phyloP scores from a whole-genome alignment of 2,329 filamentous ascomycete species.

The Pezicula rhizophila region DNA sequence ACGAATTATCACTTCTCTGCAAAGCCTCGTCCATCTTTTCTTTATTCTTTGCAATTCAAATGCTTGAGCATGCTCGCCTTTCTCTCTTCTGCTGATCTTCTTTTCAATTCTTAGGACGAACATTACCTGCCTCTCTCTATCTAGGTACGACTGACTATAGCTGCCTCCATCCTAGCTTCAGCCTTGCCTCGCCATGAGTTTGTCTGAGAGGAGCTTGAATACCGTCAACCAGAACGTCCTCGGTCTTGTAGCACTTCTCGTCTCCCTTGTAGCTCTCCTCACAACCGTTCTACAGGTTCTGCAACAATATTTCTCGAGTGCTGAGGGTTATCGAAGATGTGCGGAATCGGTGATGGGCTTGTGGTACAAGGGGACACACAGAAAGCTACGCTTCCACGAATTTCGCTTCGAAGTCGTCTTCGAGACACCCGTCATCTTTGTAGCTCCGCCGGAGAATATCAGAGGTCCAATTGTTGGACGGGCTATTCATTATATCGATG shows the following conservation, averaged over 20 bases:
- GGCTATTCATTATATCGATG: conserved; percentile 21
- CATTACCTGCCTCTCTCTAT: background rate
- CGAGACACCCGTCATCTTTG: conserved; percentile 29
- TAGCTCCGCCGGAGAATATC: conserved; percentile 21
- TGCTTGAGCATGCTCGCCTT: background rate
- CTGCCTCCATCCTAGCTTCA: background rate
- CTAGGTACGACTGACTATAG: too few relatives aligned
- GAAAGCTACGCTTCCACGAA: conserved; percentile 25
- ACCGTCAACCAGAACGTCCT: conserved; percentile 23
- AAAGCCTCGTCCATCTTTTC: too few relatives aligned
- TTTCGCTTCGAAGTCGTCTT: conserved; percentile 33
- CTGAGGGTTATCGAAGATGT: conserved; percentile 32
- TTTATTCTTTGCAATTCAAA: background rate
- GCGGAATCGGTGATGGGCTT: conserved; percentile 28
- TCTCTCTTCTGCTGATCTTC: background rate
- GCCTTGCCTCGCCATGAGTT: background rate
- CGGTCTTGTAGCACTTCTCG: conserved; percentile 26
- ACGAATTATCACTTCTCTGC: too few relatives aligned
- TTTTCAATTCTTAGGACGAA: background rate
- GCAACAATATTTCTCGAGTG: conserved; percentile 32
- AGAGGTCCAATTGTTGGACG: conserved; percentile 19
- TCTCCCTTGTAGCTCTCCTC: conserved; percentile 29
- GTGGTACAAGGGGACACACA: conserved; percentile 26
- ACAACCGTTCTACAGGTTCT: conserved; percentile 27
- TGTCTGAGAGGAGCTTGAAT: conserved; percentile 8